Evolutionary conservation across 495 filamentous ascomycete genomes (phyloP).

Genomic region (Daldinia vernicosa): DNA sequence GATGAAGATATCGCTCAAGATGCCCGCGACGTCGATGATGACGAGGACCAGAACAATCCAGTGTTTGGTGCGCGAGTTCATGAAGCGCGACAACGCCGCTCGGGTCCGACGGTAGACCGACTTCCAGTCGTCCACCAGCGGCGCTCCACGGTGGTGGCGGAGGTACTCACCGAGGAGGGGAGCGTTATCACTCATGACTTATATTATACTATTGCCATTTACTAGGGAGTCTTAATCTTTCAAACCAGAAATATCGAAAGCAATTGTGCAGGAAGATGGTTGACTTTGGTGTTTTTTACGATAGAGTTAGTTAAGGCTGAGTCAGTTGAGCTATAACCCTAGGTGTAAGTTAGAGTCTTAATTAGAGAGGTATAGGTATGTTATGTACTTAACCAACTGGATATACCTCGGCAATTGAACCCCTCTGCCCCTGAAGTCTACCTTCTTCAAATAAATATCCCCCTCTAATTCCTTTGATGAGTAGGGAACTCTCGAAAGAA

Average conservation of each 20-base stretch:
- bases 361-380: too few species aligned
- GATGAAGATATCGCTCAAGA: constrained; percentile 60
- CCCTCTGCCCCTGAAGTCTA: background rate
- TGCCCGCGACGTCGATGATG: constrained; percentile 37
- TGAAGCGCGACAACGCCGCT: constrained; percentile 43
- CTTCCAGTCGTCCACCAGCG: background rate
- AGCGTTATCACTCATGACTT: constrained; percentile 21
- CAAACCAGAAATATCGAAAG: background rate
- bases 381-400: constrained; percentile 14
- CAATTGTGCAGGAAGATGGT: background rate
- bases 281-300: background rate
- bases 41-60: constrained; percentile 34
- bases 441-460: background rate
- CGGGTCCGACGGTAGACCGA: background rate
- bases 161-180: constrained; percentile 32
- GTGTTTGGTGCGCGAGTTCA: constrained; percentile 66
- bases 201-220: background rate
- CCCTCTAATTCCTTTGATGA: background rate
- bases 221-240: background rate
- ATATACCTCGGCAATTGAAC: constrained; percentile 23
- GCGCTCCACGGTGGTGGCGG: background rate
- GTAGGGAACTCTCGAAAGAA: background rate
- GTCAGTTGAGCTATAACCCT: background rate
- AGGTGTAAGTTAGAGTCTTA: background rate
- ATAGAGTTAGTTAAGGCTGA: too few species aligned